Percentiles rank a stretch among this genome's conserved stretches.
phyloP scores from a whole-genome alignment of 1,284 basidiomycete species.

The Tetrapyrgos nigripes region DNA sequence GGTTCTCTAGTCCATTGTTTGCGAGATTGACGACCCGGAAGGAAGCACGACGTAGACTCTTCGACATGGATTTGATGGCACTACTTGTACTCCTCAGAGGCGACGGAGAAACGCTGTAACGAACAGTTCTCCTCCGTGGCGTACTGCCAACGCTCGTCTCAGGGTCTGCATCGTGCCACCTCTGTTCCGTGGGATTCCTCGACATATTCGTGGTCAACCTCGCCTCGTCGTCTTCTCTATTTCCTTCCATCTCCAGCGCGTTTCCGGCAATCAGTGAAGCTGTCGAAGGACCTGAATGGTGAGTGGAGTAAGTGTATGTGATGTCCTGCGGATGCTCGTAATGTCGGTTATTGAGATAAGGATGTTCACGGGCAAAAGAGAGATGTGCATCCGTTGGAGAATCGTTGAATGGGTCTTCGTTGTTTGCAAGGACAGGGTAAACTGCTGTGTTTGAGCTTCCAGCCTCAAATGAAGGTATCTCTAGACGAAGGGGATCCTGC shows the following conservation, averaged over 20 bases:
- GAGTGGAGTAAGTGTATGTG: slow-evolving; percentile 41
- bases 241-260: slow-evolving; percentile 48
- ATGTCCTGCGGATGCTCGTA: slow-evolving; percentile 29
- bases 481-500: slow-evolving; percentile 50
- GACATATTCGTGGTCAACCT: slow-evolving; percentile 60
- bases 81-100: slow-evolving; percentile 64
- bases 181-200: slow-evolving; percentile 36
- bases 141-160: slow-evolving; percentile 46
- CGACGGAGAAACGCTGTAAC: slow-evolving; percentile 59
- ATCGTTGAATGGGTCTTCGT: slow-evolving; percentile 53
- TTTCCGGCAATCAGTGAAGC: slow-evolving; percentile 54
- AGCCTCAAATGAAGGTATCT: slow-evolving; percentile 27
- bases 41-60: slow-evolving; percentile 73
- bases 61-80: slow-evolving; percentile 62
- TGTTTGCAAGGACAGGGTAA: slow-evolving; percentile 32
- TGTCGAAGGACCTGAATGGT: slow-evolving; percentile 54
- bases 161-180: slow-evolving; percentile 41
- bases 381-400: slow-evolving; percentile 28
- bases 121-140: slow-evolving; percentile 49
- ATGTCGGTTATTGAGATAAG: slow-evolving; percentile 15
- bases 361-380: slow-evolving; percentile 1
- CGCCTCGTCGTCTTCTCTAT: slow-evolving; percentile 61
- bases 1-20: slow-evolving; percentile 65
- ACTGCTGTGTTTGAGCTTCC: slow-evolving; percentile 23
- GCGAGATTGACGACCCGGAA: slow-evolving; percentile 86